Base-by-base conservation (phyloP, 495 filamentous ascomycete genomes). In the Neurospora intermedia region DNA sequence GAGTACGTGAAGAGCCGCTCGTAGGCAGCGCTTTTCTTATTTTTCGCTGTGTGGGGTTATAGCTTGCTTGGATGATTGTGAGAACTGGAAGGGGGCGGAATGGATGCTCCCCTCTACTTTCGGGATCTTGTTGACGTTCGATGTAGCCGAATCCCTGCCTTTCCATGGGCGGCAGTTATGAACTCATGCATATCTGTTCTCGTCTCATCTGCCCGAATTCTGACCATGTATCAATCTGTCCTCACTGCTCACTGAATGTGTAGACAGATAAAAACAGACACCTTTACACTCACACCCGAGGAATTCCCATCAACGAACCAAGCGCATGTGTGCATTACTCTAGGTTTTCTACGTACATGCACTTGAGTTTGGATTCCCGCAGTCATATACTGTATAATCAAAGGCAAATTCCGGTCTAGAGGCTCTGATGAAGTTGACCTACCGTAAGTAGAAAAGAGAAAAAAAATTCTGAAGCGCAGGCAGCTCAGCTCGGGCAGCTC, bases 11-110 rank as follows among this genome's bases (percentile, higher is more conserved):
- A 59, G 15, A 59, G 15, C 11, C 15, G 10, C 11, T 15, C 10
- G 6, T 11, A 59, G 48, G 3, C 27, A 59, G 48, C 2, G 48
- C 20, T 59, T 27, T 59, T 59, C 66, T 75, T 71, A 78, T 81
- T 74, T 69, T 75, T 70, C 75, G 43, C 66, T 59, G 1, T 59
- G 11, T 20, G 48, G 48, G 20, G 15, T 59, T 59, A 7, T 59
- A 27, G 20, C 20, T 27, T 59, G 23, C 48, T 15, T 31, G 15
- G 20, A 23, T 27, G 5, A 59, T 15, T 15, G 11, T 54, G 46
- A 27, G 46, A 23, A 54, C 46, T 13, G 46, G 46, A 20, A 54
- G 10, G 20, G n/a, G n/a, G 2, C n/a, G n/a, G 46, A 54, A 54
- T n/a, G 43, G 18, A n/a, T 45, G 43, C 43, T 45, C 18, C 43